Conservation (phyloP, 179 eudicot species). For the Camellia oleifera region DNA sequence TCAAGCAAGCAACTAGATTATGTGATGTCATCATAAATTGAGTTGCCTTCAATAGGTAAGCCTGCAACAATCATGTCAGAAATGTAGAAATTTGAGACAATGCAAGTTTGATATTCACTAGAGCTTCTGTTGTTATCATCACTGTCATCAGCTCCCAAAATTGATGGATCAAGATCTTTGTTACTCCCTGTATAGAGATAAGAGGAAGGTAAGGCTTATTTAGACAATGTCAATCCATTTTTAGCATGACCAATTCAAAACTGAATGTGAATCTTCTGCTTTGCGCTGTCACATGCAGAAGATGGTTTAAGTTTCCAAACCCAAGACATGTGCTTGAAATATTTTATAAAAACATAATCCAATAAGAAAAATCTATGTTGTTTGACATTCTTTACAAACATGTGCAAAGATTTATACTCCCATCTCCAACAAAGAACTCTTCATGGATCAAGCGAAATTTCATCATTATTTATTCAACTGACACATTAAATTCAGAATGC, state of each 20-base stretch:
- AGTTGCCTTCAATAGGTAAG: conserved; percentile 45
- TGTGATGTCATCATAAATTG: conserved; percentile 38
- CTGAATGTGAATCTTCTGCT: not conserved
- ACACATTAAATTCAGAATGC: not conserved
- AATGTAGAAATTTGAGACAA: conserved; percentile 66
- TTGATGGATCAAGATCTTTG: conserved; percentile 41
- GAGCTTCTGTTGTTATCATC: conserved; percentile 66
- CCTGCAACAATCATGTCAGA: conserved; percentile 76
- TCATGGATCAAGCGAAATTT: not conserved
- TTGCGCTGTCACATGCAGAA: not conserved
- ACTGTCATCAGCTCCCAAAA: conserved; percentile 51
- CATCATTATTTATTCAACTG: not conserved
- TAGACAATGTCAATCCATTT: not conserved
- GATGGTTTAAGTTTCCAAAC: not conserved
- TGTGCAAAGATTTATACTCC: not conserved
- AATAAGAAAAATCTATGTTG: not conserved
- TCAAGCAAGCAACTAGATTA: conserved; percentile 45
- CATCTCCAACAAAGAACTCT: not conserved
- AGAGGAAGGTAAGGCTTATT: not conserved
- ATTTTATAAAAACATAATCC: not conserved
- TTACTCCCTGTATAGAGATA: conserved; percentile 33
- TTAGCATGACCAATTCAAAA: not conserved
- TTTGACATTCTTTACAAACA: not conserved
- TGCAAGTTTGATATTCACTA: conserved; percentile 65
- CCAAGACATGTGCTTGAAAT: not conserved